A percentile compares a stretch with the other conserved stretches of the same genome.
Evolutionary conservation across 2,329 filamentous ascomycete species (phyloP).

Genomic region (Cordyceps farinosa): DNA sequence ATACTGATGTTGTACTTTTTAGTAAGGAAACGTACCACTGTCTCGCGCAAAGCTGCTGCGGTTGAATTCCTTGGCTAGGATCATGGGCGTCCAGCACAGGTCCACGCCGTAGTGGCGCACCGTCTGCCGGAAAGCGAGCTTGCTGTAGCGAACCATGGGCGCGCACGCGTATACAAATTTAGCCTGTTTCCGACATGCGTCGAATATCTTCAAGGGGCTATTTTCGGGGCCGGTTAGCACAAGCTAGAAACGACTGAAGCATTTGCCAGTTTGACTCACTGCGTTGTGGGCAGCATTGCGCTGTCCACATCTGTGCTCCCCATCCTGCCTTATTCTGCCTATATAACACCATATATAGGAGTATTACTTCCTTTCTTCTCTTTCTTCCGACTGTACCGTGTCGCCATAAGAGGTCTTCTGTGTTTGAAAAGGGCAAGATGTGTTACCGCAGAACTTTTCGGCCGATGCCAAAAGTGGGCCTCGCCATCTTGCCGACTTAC

Average conservation of each 20-base stretch:
- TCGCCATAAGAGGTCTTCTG: neutral
- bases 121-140: slow-evolving; percentile 67
- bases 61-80: slow-evolving; percentile 66
- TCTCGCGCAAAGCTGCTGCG: slow-evolving; percentile 56
- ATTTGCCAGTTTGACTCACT: slow-evolving; percentile 5
- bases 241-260: neutral
- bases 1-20: neutral
- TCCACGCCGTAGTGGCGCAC: slow-evolving; percentile 63
- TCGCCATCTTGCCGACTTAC: neutral
- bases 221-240: neutral
- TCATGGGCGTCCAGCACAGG: slow-evolving; percentile 70
- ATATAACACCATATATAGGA: neutral
- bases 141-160: slow-evolving; percentile 67
- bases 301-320: slow-evolving; percentile 12
- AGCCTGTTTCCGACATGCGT: slow-evolving; percentile 48
- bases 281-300: slow-evolving; percentile 13
- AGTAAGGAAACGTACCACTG: slow-evolving; percentile 44
- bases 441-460: slow-evolving; percentile 8
- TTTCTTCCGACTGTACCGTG: neutral
- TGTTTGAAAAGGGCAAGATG: neutral
- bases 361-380: no score
- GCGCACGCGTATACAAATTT: slow-evolving; percentile 57
- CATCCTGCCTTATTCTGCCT: neutral
- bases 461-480: slow-evolving; percentile 5
- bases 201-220: slow-evolving; percentile 59